These are phyloP conservation scores for Tetrapisispora iriomotensis DNA, from an alignment of 805 yeast genomes.

Conservation along the genomic window DNA sequence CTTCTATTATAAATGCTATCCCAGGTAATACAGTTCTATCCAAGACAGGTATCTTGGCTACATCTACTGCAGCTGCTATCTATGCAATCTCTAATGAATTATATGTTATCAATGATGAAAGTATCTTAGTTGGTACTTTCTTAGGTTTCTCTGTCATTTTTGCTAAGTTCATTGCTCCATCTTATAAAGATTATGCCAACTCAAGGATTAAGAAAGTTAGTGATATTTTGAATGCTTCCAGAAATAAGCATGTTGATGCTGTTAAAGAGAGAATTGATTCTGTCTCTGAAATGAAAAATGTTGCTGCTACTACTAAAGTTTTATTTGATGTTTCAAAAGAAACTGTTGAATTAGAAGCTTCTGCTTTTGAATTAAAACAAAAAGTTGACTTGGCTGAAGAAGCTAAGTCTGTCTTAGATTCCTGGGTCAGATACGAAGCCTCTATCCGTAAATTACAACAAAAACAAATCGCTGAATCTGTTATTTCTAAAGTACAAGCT, in stretches of 20 bases:
- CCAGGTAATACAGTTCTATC: constrained; percentile 85
- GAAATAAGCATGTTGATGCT: constrained; percentile 83
- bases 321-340: constrained; percentile 92
- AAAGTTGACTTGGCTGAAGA: constrained; percentile 74
- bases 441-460: constrained; percentile 95
- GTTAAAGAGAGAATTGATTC: constrained; percentile 86
- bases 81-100: constrained; percentile 92
- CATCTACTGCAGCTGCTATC: constrained; percentile 87
- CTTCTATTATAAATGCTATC: constrained; percentile 77
- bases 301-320: constrained; percentile 82
- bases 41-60: constrained; percentile 92
- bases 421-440: constrained; percentile 98
- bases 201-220: constrained; percentile 73
- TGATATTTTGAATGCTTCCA: constrained; percentile 74
- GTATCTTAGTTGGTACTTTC: constrained; percentile 75
- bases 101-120: constrained; percentile 89
- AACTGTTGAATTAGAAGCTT: constrained; percentile 91
- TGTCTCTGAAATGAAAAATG: constrained; percentile 84
- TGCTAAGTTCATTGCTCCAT: constrained; percentile 86
- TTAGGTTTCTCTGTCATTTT: constrained; percentile 62
- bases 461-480: constrained; percentile 77
- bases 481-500: constrained; percentile 79
- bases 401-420: constrained; percentile 92
- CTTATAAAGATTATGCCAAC: constrained; percentile 90
- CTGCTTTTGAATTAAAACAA: constrained; percentile 89